phyloP scores from a whole-genome alignment of 208 protist genomes.

The Trypanosomatidae sp. region DNA sequence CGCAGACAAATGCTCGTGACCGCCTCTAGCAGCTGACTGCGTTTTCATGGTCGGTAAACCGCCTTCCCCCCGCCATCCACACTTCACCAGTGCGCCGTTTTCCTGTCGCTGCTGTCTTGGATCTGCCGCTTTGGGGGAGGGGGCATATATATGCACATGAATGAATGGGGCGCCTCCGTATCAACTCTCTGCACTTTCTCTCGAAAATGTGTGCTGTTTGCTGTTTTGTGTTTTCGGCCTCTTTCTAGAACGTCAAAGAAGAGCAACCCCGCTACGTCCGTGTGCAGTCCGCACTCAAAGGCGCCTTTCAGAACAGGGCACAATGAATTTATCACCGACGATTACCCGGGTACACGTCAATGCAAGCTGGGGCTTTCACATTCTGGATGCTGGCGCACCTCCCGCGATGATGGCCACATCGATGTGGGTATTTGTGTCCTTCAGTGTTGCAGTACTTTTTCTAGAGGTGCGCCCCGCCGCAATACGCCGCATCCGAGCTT shows the following conservation, averaged over 20 bases:
- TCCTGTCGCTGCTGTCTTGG: neutral
- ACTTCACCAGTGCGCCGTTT: neutral
- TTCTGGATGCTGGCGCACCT: constrained; percentile 38
- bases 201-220: neutral
- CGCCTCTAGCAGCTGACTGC: neutral
- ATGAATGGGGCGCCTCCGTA: neutral
- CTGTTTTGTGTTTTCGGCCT: neutral
- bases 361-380: constrained; percentile 16
- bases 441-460: constrained; percentile 43
- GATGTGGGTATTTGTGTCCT: constrained; percentile 33
- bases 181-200: neutral
- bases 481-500: constrained; percentile 2
- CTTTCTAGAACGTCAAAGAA: neutral
- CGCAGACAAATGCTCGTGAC: neutral
- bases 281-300: neutral
- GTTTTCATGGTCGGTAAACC: neutral
- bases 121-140: neutral
- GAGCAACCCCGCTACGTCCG: neutral
- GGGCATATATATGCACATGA: neutral
- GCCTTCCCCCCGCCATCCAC: neutral
- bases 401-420: constrained; percentile 15
- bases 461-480: constrained; percentile 35
- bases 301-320: neutral
- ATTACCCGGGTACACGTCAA: neutral
- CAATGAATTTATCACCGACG: neutral